A percentile compares a stretch with the other conserved stretches of the same genome.
These are phyloP conservation scores for Ophiostoma novo-ulmi DNA, from an alignment of 2,329 filamentous ascomycete species.

Conservation along the genomic window DNA sequence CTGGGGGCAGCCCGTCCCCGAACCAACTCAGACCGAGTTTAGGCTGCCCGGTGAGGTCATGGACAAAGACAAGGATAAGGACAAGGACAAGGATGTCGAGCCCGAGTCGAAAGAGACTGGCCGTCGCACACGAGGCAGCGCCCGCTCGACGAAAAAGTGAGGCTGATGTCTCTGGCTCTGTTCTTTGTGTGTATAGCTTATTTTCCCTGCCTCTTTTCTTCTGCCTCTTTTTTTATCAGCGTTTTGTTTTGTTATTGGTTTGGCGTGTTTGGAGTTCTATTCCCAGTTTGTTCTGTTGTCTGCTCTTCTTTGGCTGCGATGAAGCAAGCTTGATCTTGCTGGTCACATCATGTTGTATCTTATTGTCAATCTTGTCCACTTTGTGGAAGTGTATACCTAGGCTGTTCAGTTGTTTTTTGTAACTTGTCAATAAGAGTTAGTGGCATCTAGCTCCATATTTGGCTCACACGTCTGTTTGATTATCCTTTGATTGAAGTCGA, in stretches of 20 bases:
- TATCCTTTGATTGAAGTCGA: not conserved
- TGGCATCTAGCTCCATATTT: not conserved
- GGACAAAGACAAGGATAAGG: slow-evolving; percentile 36
- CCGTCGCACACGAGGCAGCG: slow-evolving; percentile 1
- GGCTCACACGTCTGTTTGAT: not conserved
- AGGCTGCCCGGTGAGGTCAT: slow-evolving; percentile 62
- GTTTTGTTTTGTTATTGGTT: not conserved
- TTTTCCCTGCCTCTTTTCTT: not conserved
- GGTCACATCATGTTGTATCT: not conserved
- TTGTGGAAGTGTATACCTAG: slow-evolving; percentile 9
- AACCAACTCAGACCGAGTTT: slow-evolving; percentile 67
- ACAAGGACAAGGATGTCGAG: slow-evolving; percentile 29
- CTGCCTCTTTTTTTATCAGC: not conserved
- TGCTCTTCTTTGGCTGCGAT: not conserved
- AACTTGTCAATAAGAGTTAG: not conserved
- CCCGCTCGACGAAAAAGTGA: not conserved
- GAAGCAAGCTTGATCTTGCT: not conserved
- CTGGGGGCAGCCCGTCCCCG: slow-evolving; percentile 77
- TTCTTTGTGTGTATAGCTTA: not conserved
- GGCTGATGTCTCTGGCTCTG: not conserved
- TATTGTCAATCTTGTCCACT: not conserved
- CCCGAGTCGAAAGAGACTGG: not conserved
- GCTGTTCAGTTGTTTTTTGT: not conserved
- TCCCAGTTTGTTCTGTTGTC: not conserved
- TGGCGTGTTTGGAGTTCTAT: not conserved